Percentiles rank a stretch among this genome's conserved stretches.
Evolutionary conservation across 768 basidiomycete genomes (phyloP).

Genomic region (Pleurotus citrinopileatus): DNA sequence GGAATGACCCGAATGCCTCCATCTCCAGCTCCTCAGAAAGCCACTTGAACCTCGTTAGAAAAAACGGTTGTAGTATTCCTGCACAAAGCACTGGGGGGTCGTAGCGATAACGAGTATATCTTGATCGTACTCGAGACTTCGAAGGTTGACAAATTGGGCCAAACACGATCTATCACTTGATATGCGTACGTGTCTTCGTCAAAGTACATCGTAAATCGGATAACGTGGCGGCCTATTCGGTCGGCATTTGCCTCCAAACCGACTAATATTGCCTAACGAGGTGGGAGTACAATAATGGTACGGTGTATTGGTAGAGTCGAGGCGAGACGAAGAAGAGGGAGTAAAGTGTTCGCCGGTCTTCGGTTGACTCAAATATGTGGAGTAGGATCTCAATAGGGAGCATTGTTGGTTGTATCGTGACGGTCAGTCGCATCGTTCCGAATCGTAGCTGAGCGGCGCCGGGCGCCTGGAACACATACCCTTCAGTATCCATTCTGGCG

Average conservation of each 20-base stretch:
- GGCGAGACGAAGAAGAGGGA: not conserved
- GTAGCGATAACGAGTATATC: not conserved
- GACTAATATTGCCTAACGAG: not conserved
- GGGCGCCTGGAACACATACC: no score
- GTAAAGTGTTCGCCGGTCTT: not conserved
- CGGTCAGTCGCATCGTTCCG: no score
- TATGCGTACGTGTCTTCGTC: not conserved
- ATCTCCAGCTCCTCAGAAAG: not conserved
- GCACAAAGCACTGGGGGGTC: not conserved
- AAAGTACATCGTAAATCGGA: not conserved
- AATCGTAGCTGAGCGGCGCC: not conserved
- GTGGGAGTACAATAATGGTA: not conserved
- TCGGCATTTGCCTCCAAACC: not conserved
- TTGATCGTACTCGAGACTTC: not conserved
- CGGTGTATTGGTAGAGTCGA: not conserved
- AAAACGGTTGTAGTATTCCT: not conserved
- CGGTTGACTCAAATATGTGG: not conserved
- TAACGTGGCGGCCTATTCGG: not conserved
- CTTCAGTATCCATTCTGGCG: no score
- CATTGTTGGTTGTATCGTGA: not conserved
- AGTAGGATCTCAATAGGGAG: not conserved
- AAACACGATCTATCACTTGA: not conserved
- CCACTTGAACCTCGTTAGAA: not conserved
- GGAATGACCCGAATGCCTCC: not conserved
- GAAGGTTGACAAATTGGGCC: not conserved